Evolutionary conservation across 495 filamentous ascomycete genomes (phyloP), one percentile per base, ranked within the genome.

Genomic region (Tuber aestivum): DNA sequence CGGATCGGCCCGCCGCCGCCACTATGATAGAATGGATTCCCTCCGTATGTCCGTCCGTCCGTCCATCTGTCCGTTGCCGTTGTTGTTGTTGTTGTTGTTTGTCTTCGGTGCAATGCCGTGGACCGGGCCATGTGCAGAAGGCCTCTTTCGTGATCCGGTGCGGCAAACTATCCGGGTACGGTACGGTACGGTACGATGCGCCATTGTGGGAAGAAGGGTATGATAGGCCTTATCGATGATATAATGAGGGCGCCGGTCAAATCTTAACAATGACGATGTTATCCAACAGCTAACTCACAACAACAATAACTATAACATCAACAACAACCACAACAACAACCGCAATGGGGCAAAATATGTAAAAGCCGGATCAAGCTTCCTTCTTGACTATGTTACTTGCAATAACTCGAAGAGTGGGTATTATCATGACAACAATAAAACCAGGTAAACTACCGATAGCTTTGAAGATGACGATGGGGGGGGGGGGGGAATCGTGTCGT

Each of bases 351-450:
- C 2, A 65, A 16, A 65, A 65, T 65, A 65, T 65, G 27, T 32
- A 65, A 65, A 65, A 65, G n/a, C 56, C 56, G 56, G 56, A 65
- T 65, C n/a, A 32, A 65, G 56, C n/a, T 65, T 65, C 56, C 56
- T 65, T 65, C 56, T 65, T 32, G 56, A 65, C 7, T 32, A 65
- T 18, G 27, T 10, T 65, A 18, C 56, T 18, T 27, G 14, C 2
- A 16, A 32, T 32, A 65, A 32, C n/a, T 16, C 18, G n/a, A 32
- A 32, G 18, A 32, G 56, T 65, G 32, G 18, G 32, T 32, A 65
- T 32, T 65, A 65, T 32, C 32, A 65, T 65, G 16, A 65, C 14
- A 27, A 65, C 32, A 32, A 65, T 65, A 12, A 32, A 32, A 65
- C 3, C 7, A 32, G 32, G n/a, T 32, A 1, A 65, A 27, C 10